phyloP scores from a whole-genome alignment of 2,329 filamentous ascomycete genomes.

The Colletotrichum shisoi region DNA sequence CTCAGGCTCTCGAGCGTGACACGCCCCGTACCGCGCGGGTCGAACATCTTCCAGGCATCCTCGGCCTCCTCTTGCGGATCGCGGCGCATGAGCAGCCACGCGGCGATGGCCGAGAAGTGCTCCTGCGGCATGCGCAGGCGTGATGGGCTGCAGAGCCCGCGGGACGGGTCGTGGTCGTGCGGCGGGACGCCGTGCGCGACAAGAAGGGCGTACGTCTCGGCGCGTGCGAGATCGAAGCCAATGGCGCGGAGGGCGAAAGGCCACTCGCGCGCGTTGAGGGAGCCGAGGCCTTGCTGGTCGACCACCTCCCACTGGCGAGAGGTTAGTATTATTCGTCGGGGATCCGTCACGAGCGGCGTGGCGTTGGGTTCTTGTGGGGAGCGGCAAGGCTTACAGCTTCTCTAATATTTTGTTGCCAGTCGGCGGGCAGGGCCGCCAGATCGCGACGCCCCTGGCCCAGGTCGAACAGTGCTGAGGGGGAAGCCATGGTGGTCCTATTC shows the following conservation, averaged over 20 bases:
- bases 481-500: conserved; percentile 25
- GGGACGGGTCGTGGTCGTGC: conserved; percentile 59
- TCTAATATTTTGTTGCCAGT: conserved; percentile 41
- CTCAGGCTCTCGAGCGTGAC: conserved; percentile 90
- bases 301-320: conserved; percentile 82
- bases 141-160: conserved; percentile 63
- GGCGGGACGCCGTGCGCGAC: conserved; percentile 80
- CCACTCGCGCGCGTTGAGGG: conserved; percentile 97
- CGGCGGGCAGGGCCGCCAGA: conserved; percentile 34
- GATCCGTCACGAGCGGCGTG: not conserved
- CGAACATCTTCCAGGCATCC: conserved; percentile 91
- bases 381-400: conserved; percentile 31
- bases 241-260: conserved; percentile 95
- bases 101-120: conserved; percentile 78
- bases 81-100: conserved; percentile 78
- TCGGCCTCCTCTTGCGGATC: conserved; percentile 92
- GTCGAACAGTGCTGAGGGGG: conserved; percentile 37
- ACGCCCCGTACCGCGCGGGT: conserved; percentile 87
- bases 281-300: conserved; percentile 92
- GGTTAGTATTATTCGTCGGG: not conserved
- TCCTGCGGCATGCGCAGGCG: conserved; percentile 77
- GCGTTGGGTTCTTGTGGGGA: too few relatives aligned
- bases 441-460: conserved; percentile 39
- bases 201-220: conserved; percentile 82
- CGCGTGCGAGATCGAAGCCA: conserved; percentile 88